Evolutionary conservation across 768 basidiomycete species (phyloP).

Genomic region (Lactifluus subvellereus): DNA sequence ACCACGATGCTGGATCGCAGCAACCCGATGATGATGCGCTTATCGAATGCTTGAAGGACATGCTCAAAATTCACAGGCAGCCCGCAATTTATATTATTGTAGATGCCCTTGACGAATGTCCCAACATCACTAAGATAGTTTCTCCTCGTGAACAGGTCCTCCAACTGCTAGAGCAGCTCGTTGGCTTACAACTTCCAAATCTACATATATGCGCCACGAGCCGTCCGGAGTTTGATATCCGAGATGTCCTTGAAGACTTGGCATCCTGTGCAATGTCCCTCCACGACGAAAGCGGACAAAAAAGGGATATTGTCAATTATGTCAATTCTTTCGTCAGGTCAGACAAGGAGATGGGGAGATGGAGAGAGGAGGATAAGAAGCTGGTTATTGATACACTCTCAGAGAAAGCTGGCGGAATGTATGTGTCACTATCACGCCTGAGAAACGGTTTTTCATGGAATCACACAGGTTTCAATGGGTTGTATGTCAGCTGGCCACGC

Average conservation of each 20-base stretch:
- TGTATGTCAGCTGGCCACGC: constrained; percentile 2
- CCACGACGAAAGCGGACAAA: background rate
- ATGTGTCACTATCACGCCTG: background rate
- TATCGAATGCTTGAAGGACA: background rate
- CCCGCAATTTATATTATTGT: background rate
- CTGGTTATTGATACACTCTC: constrained; percentile 1
- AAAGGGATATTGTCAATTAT: background rate
- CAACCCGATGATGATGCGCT: background rate
- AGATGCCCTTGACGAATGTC: constrained; percentile 11
- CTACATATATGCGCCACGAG: constrained; percentile 1
- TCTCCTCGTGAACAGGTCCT: constrained; percentile 6
- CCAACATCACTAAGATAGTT: background rate
- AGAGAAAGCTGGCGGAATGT: constrained; percentile 4
- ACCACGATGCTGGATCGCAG: background rate
- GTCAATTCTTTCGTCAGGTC: background rate
- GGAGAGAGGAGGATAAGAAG: background rate
- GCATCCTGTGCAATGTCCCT: background rate
- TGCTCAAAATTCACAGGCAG: background rate
- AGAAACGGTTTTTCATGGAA: background rate
- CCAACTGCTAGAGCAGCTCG: background rate
- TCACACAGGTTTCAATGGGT: constrained; percentile 3
- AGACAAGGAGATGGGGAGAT: background rate
- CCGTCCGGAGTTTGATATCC: constrained; percentile 5
- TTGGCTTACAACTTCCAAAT: background rate
- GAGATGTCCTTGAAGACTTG: background rate